Percentiles rank a stretch among this genome's conserved stretches.
Conservation (phyloP, 352 stramenopile species). For the Globisporangium orthogonon region DNA sequence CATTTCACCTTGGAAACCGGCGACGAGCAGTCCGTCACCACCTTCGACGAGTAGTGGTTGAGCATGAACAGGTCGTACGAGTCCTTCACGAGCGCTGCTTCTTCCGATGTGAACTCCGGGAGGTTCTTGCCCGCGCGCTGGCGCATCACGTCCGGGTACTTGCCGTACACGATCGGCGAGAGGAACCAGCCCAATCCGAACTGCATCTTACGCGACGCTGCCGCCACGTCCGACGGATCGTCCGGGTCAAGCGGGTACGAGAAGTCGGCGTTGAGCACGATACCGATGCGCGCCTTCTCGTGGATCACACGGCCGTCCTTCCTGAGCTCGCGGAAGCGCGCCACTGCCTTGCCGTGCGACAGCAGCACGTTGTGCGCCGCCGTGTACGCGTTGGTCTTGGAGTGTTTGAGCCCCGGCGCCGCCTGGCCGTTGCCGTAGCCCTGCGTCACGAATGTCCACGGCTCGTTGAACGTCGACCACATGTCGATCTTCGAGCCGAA, state of each 20-base stretch:
- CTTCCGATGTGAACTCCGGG: slow-evolving; percentile 76
- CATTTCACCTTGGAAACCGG: slow-evolving; percentile 27
- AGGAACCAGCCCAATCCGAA: slow-evolving; percentile 91
- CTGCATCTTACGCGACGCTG: slow-evolving; percentile 79
- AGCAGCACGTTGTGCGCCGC: slow-evolving; percentile 89
- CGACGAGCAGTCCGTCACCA: slow-evolving; percentile 41
- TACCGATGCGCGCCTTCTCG: slow-evolving; percentile 80
- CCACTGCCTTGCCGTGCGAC: slow-evolving; percentile 82
- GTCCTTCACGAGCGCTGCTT: slow-evolving; percentile 82
- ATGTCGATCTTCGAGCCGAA: slow-evolving; percentile 90
- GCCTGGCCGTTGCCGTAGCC: slow-evolving; percentile 79
- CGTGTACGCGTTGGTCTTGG: slow-evolving; percentile 37
- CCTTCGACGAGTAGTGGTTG: slow-evolving; percentile 9
- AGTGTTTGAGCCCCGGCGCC: slow-evolving; percentile 27
- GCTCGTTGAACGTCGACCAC: slow-evolving; percentile 96
- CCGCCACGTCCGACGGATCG: slow-evolving; percentile 34
- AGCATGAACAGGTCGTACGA: slow-evolving; percentile 52
- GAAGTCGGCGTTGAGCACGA: slow-evolving; percentile 86
- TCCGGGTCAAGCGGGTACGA: slow-evolving; percentile 66
- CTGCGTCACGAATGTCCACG: slow-evolving; percentile 81
- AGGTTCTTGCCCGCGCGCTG: slow-evolving; percentile 67
- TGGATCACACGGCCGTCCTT: slow-evolving; percentile 14
- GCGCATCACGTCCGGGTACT: slow-evolving; percentile 91
- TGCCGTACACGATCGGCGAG: slow-evolving; percentile 84
- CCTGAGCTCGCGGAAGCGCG: slow-evolving; percentile 81